These are phyloP conservation scores for Botrytis tulipae DNA, from an alignment of 2,329 filamentous ascomycete genomes.

Conservation along the genomic window DNA sequence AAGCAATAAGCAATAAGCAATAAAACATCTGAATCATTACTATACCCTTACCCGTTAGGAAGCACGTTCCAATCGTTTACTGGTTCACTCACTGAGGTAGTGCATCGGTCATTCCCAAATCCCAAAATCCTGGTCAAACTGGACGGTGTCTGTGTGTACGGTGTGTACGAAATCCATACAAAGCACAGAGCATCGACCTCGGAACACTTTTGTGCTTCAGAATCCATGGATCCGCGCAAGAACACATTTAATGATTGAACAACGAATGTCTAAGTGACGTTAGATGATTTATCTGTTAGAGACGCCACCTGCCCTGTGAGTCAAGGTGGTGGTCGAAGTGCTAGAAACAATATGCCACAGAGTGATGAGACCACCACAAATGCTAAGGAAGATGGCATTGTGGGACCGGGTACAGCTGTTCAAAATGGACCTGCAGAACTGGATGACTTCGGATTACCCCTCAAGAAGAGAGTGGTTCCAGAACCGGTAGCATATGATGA, in stretches of 20 bases:
- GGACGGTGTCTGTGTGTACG: neutral
- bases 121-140: neutral
- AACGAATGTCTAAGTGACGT: conserved; percentile 16
- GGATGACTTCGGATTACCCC: conserved; percentile 71
- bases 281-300: conserved; percentile 20
- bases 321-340: conserved; percentile 22
- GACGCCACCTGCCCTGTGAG: conserved; percentile 18
- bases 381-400: conserved; percentile 28
- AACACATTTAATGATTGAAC: conserved; percentile 1
- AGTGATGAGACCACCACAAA: conserved; percentile 30
- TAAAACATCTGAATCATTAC: neutral
- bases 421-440: conserved; percentile 44
- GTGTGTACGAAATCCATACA: conserved; percentile 10
- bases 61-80: conserved; percentile 21
- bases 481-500: conserved; percentile 28
- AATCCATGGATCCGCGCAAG: conserved; percentile 16
- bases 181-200: conserved; percentile 21
- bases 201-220: conserved; percentile 17
- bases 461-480: conserved; percentile 49
- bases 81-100: neutral
- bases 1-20: neutral
- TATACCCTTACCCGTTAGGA: neutral
- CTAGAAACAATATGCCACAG: conserved; percentile 36
- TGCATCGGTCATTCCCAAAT: conserved; percentile 4
- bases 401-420: conserved; percentile 18